Base-by-base conservation (phyloP, 257 asterid genomes). In the Capsicum baccatum region DNA sequence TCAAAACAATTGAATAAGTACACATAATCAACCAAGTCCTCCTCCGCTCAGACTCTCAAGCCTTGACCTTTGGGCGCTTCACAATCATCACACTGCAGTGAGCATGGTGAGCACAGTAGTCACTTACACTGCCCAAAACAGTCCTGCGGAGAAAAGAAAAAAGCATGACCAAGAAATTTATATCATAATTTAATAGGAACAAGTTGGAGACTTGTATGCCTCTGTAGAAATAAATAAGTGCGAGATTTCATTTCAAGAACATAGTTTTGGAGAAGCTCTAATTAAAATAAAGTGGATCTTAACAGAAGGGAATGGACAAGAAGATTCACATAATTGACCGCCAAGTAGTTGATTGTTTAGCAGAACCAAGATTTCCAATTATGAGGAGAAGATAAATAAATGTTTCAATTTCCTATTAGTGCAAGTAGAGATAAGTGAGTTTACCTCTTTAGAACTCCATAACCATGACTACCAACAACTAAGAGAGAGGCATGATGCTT, bases 381-480 rank as follows among this genome's bases (percentile, higher is more conserved):
- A 44, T 47, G 5, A n/a, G 79, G 39, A 2, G 6, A 47, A 71
- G 58, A 44, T 71, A 44, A 71, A 44, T 71, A 44, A 71, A 47
- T n/a, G 42, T 48, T 71, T 71, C 79, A 67, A 35, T 5, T 35
- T 35, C 19, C 17, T 47, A 10, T 73, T n/a, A 11, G 12, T 48
- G 50, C 11, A 10, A 58, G 9, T 19, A 74, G 52, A 37, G 3
- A 19, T 48, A 21, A 33, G 83, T 17, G 9, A 47, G 37, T 52
- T 16, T 89, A 93, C 99, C 99, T 92, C 92, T 93, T 96, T 66
- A 96, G 92, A 60, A 94, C 97, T 89, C 99, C 98, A 91, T 96
- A 96, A 57, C 98, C 99, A 89, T 96, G 99, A 66, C 98, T 94
- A 17, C 99, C 98, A 37, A 96, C 91, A 68, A 93, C 97, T 79